Percentiles rank a stretch among this genome's conserved stretches.
Evolutionary conservation across 805 yeast species (phyloP).

Genomic region (Sugiyamaella americana): DNA sequence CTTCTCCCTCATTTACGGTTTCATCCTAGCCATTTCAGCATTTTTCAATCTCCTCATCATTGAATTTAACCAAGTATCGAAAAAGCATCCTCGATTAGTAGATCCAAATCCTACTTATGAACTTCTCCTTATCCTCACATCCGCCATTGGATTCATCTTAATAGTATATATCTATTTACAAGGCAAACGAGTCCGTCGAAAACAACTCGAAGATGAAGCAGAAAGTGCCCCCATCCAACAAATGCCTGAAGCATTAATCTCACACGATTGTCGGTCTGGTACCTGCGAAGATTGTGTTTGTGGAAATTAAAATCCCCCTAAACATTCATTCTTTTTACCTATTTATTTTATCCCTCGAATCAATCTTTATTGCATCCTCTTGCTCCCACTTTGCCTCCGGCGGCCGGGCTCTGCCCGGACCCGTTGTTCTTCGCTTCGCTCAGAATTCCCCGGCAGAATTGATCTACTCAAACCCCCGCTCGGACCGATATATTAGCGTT

Average conservation of each 20-base stretch:
- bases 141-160: constrained; percentile 25
- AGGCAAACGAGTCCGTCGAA: constrained; percentile 42
- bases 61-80: constrained; percentile 45
- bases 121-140: constrained; percentile 43
- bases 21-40: constrained; percentile 78
- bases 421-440: too few species aligned
- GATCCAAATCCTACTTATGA: constrained; percentile 78
- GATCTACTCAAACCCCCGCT: too few species aligned
- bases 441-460: too few species aligned
- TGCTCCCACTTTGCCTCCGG: constrained; percentile 12
- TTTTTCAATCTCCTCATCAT: constrained; percentile 70
- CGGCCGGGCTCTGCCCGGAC: not conserved
- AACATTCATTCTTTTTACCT: not conserved
- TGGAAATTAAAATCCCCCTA: constrained; percentile 12
- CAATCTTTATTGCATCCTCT: constrained; percentile 8
- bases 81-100: constrained; percentile 63
- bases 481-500: too few species aligned
- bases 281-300: constrained; percentile 19
- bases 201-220: constrained; percentile 56
- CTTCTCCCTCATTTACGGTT: constrained; percentile 87
- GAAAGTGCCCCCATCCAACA: constrained; percentile 43
- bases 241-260: constrained; percentile 25
- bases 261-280: constrained; percentile 9
- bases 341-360: not conserved
- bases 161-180: constrained; percentile 32